phyloP scores from a whole-genome alignment of 2,329 filamentous ascomycete species.

The Cadophora sp. region DNA sequence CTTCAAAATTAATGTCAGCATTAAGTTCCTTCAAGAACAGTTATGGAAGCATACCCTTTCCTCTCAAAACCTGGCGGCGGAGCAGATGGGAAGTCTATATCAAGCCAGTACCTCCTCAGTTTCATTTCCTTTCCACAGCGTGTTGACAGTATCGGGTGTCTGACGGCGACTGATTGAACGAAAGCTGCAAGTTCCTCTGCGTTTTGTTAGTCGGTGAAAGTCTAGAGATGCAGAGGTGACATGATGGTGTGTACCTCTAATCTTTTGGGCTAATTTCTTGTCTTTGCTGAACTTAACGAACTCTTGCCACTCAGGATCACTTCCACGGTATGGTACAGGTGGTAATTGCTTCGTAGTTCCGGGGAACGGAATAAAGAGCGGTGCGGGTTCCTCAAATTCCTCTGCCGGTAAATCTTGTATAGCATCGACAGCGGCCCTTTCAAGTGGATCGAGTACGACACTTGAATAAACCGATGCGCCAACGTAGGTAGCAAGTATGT shows the following conservation, averaged over 20 bases:
- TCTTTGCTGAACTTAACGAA: conserved; percentile 67
- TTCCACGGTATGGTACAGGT: conserved; percentile 58
- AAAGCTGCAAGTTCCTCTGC: conserved; percentile 54
- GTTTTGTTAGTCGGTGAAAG: conserved; percentile 32
- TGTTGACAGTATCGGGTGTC: conserved; percentile 51
- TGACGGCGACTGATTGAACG: conserved; percentile 52
- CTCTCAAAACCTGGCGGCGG: conserved; percentile 66
- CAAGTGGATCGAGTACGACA: conserved; percentile 55
- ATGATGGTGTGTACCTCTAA: conserved; percentile 29
- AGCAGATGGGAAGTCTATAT: conserved; percentile 63
- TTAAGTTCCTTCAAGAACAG: not conserved
- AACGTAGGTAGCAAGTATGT: conserved; percentile 46
- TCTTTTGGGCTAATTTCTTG: conserved; percentile 50
- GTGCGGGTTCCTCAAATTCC: conserved; percentile 52
- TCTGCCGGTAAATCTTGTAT: conserved; percentile 52
- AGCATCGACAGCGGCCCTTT: conserved; percentile 45
- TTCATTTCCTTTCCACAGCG: conserved; percentile 56
- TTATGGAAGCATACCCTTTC: conserved; percentile 58
- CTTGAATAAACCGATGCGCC: conserved; percentile 53
- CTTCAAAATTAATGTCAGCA: conserved; percentile 47
- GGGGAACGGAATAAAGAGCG: conserved; percentile 67
- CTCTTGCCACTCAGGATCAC: conserved; percentile 68
- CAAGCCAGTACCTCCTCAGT: conserved; percentile 62
- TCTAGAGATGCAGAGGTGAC: not conserved
- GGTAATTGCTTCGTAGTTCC: conserved; percentile 60